Conservation (phyloP, 352 stramenopile genomes). For the Blastocystis sp. region DNA sequence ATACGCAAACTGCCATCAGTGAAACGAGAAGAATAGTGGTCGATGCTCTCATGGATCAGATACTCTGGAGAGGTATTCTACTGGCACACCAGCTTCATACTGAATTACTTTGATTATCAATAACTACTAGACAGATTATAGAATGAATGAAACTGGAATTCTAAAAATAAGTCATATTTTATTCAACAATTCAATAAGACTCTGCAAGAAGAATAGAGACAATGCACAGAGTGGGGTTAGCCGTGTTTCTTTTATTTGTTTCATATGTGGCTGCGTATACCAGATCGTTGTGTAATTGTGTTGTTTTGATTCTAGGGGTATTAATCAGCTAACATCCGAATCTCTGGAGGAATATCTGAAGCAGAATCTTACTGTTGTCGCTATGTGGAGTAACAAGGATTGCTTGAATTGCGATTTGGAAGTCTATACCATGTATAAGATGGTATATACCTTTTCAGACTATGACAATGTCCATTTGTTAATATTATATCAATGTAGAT, state of each 20-base stretch:
- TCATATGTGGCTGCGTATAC: background rate
- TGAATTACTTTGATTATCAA: background rate
- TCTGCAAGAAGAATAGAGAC: background rate
- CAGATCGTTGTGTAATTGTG: background rate
- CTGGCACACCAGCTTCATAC: background rate
- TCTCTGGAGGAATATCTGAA: background rate
- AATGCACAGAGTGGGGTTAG: background rate
- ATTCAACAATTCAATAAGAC: background rate
- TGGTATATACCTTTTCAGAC: slow-evolving; percentile 5
- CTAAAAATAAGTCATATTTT: too few relatives aligned
- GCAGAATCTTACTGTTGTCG: slow-evolving; percentile 45
- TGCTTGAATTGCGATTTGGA: slow-evolving; percentile 46
- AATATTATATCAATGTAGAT: background rate
- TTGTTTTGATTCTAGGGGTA: slow-evolving; percentile 30
- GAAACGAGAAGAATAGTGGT: background rate
- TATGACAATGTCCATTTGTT: slow-evolving; percentile 7
- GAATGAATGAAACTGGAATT: too few relatives aligned
- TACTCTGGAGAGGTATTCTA: background rate
- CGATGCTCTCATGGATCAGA: background rate
- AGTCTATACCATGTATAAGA: slow-evolving; percentile 48
- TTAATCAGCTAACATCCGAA: slow-evolving; percentile 24
- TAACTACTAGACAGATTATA: background rate
- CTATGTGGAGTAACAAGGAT: slow-evolving; percentile 43
- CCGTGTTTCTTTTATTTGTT: background rate
- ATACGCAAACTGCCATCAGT: background rate